Base-by-base conservation (phyloP, 1,139 yeast genomes). In the Yamadazyma blattariae region DNA sequence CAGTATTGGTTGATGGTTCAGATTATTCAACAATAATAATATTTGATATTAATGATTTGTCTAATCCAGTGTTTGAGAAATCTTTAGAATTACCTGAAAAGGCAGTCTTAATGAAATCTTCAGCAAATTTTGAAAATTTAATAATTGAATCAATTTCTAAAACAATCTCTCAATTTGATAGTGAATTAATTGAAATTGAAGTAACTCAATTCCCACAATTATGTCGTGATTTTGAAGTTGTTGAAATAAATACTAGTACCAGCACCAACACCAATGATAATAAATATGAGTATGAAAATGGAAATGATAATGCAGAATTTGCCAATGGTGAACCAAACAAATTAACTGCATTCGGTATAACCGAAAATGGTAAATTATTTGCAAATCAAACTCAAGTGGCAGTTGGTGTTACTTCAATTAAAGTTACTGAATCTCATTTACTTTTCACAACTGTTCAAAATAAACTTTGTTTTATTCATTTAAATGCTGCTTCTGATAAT, bases 371-470 rank as follows among this genome's bases (percentile, higher is more conserved):
- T 38, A 84, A 82, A 49, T 60, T 90, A 13, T 89, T 69, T 56
- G 82, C 82, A 5, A 79, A 83, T 47, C 73, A 71, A 1, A 63
- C 65, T 11, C 81, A 75, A 40, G 58, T 92, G n/a, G 74, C 88
- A 1, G 66, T 77, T 8, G 89, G 92, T 8, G 94, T 88, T 5
- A 90, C 97, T 0, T 90, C 97, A 0, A 61, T 92, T 38, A 74
- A 78, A 41, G 64, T 85, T 17, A 80, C 96, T 0, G 90, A 82
- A 34, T 68, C 79, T 2, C 85, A 85, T 51, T 63, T 92, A 25
- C 61, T 89, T 19, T 84, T 86, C 56, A 92, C 98, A 0, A 90
- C 96, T 2, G 95, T 95, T 3, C 94, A 86, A 49, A 85, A 89
- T 41, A 79, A 79, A 44, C 70, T 92, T 44, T 85, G 90, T 54